Conservation (phyloP, 441 rosid species). For the Adansonia madagascariensis region DNA sequence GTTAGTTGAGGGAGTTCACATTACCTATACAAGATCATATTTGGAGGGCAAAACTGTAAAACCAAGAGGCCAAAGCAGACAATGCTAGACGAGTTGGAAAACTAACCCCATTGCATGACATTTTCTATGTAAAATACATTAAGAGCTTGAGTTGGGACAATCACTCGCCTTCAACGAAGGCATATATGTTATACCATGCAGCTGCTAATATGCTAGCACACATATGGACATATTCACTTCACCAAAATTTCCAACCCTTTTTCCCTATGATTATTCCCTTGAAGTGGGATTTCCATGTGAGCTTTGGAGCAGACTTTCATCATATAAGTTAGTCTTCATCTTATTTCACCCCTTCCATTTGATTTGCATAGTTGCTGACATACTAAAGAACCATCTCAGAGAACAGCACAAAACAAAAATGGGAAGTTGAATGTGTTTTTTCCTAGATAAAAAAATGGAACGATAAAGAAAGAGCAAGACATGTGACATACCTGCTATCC, state of each 20-base stretch:
- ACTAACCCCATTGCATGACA: too few species aligned
- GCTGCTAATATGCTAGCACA: background rate
- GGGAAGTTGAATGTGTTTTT: background rate
- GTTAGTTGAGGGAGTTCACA: too few species aligned
- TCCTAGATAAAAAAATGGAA: background rate
- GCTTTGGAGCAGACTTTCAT: background rate
- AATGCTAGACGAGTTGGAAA: too few species aligned
- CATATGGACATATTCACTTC: background rate
- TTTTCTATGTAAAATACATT: too few species aligned
- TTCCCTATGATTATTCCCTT: background rate
- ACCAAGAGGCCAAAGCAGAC: too few species aligned
- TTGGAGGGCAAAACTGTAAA: too few species aligned
- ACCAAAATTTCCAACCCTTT: background rate
- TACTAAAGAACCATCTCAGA: background rate
- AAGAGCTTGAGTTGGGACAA: too few species aligned
- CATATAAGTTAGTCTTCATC: background rate
- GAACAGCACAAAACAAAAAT: background rate
- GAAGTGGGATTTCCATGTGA: constrained; percentile 5
- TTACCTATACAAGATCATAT: too few species aligned
- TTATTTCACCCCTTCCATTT: background rate
- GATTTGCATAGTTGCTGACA: background rate
- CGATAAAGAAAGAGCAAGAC: background rate
- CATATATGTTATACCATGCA: background rate
- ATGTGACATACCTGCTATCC: constrained; percentile 60
- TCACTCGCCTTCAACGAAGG: too few species aligned